Conservation (phyloP, 192 early-diverging fungal species). For the Tieghemiomyces parasiticus region DNA sequence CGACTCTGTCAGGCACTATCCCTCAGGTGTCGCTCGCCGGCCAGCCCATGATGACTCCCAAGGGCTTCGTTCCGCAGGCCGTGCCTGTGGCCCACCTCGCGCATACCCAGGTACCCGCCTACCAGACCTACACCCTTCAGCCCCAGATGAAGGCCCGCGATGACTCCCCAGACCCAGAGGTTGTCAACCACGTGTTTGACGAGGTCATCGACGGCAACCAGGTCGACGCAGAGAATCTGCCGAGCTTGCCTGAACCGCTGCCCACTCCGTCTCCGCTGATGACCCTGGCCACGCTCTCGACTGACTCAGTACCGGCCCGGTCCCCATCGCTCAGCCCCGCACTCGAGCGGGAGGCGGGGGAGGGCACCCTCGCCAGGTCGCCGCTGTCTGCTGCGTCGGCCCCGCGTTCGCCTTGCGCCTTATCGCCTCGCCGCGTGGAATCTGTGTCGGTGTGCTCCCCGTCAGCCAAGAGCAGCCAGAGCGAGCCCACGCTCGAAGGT, state of each 20-base stretch:
- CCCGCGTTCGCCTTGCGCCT: background rate
- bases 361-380: background rate
- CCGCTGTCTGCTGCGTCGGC: background rate
- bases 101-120: background rate
- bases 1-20: no score
- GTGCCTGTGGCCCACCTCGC: background rate
- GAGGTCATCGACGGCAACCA: constrained; percentile 6
- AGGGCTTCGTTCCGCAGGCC: constrained; percentile 5
- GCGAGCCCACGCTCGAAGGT: background rate
- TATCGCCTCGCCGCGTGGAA: constrained; percentile 1
- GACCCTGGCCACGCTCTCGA: no score
- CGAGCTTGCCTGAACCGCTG: background rate
- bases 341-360: no score
- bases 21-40: no score
- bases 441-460: constrained; percentile 1
- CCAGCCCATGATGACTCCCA: background rate
- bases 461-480: background rate
- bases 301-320: no score
- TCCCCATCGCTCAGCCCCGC: no score
- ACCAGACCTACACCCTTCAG: constrained; percentile 1
- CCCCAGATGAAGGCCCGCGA: constrained; percentile 10
- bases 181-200: constrained; percentile 3
- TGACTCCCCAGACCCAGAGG: constrained; percentile 5
- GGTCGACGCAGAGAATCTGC: background rate
- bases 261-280: background rate